phyloP scores from a whole-genome alignment of 352 stramenopile species.

The Globisporangium megalacanthum region DNA sequence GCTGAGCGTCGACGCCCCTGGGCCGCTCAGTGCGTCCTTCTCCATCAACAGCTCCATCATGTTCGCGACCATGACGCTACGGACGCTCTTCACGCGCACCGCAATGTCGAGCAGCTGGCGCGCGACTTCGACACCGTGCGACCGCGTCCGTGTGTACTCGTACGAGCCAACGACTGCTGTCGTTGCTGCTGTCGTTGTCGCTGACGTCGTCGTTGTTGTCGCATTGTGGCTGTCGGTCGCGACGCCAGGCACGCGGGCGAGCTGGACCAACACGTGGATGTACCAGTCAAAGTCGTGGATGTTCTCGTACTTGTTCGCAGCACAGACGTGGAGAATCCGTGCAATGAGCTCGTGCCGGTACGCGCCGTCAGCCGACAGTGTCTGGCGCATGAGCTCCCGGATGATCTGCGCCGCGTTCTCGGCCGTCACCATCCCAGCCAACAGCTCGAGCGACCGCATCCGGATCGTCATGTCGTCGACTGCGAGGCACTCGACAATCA shows the following conservation, averaged over 20 bases:
- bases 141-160: constrained; percentile 28
- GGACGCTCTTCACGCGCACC: constrained; percentile 94
- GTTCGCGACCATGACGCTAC: constrained; percentile 92
- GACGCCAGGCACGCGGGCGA: constrained; percentile 89
- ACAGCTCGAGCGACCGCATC: constrained; percentile 94
- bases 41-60: constrained; percentile 94
- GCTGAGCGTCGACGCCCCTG: constrained; percentile 78
- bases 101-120: constrained; percentile 96
- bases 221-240: constrained; percentile 45
- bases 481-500: constrained; percentile 96
- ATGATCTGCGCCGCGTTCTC: constrained; percentile 97
- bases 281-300: constrained; percentile 99
- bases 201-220: constrained; percentile 10
- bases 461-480: constrained; percentile 99
- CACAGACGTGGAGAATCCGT: constrained; percentile 96
- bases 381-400: constrained; percentile 94
- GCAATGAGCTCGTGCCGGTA: constrained; percentile 96
- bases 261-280: constrained; percentile 94
- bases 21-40: constrained; percentile 65
- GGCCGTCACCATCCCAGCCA: constrained; percentile 94
- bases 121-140: constrained; percentile 84
- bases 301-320: constrained; percentile 97
- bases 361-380: constrained; percentile 88
- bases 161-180: constrained; percentile 18
- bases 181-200: too few relatives aligned